These are phyloP conservation scores for Prunus mongolica DNA, from an alignment of 306 rosid genomes.

Conservation along the genomic window DNA sequence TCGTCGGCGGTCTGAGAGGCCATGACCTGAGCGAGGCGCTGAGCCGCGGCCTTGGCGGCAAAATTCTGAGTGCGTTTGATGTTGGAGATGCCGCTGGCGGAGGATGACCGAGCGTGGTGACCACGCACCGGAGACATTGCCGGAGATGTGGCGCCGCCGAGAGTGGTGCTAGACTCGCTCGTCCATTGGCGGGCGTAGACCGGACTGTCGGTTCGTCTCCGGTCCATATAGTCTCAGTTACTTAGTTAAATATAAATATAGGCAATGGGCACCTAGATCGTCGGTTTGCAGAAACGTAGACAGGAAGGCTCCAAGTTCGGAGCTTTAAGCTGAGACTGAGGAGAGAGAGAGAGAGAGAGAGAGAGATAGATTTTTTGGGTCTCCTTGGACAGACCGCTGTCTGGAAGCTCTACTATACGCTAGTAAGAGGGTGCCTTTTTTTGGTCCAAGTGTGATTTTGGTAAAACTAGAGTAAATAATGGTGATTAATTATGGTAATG, in stretches of 20 bases:
- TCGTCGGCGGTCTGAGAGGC: slow-evolving; percentile 81
- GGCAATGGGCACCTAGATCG: slow-evolving; percentile 3
- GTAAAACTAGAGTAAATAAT: too few species aligned
- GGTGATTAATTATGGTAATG: too few species aligned
- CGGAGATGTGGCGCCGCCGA: slow-evolving; percentile 31
- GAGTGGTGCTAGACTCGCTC: slow-evolving; percentile 38
- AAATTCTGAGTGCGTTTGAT: slow-evolving; percentile 87
- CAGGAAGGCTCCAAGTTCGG: neutral
- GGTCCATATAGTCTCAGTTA: slow-evolving; percentile 31
- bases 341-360: neutral
- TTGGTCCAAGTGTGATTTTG: too few species aligned
- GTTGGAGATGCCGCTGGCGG: slow-evolving; percentile 68
- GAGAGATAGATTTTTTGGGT: neutral
- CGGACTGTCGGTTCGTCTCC: slow-evolving; percentile 45
- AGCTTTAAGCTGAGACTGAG: neutral
- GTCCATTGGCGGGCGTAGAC: slow-evolving; percentile 47
- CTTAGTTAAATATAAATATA: neutral
- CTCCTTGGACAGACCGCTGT: neutral
- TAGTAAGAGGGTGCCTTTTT: neutral
- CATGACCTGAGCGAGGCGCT: slow-evolving; percentile 98
- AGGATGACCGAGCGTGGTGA: slow-evolving; percentile 79
- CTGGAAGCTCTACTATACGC: neutral
- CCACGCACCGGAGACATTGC: slow-evolving; percentile 59
- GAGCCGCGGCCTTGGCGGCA: slow-evolving; percentile 96
- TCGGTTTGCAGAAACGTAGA: neutral